Evolutionary conservation across 371 early-diverging fungal species (phyloP).

Genomic region (Mucor saturninus): DNA sequence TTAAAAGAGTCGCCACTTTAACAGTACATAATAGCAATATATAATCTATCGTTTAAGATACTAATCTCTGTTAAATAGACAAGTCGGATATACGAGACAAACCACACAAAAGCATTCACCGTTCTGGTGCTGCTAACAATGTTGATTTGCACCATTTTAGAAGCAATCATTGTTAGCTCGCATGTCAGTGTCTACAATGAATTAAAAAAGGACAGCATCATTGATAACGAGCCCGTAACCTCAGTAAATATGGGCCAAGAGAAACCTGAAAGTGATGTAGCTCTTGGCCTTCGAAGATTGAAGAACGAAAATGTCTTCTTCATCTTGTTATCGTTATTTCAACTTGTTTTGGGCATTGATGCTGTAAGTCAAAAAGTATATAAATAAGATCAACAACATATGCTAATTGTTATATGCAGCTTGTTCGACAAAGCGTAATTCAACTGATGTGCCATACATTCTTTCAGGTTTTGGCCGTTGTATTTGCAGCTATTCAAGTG

Average conservation of each 20-base stretch:
- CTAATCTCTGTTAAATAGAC: conserved; percentile 11
- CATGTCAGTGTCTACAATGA: conserved; percentile 31
- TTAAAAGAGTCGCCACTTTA: not conserved
- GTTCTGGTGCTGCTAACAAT: conserved; percentile 31
- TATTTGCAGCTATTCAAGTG: conserved; percentile 51
- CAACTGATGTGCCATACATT: conserved; percentile 50
- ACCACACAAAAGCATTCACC: conserved; percentile 38
- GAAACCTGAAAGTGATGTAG: not conserved
- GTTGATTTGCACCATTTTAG: conserved; percentile 45
- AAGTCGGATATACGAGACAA: conserved; percentile 36
- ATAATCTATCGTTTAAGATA: not conserved
- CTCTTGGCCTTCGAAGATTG: conserved; percentile 34
- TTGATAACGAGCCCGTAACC: conserved; percentile 6
- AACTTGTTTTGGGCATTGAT: conserved; percentile 50
- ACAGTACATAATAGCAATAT: conserved; percentile 2
- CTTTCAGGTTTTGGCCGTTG: conserved; percentile 36
- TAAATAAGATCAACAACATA: not conserved
- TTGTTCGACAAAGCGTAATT: conserved; percentile 55
- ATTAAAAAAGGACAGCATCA: conserved; percentile 12
- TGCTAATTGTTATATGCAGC: conserved; percentile 21
- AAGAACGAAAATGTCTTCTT: conserved; percentile 58
- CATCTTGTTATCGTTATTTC: conserved; percentile 50
- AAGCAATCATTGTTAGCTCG: conserved; percentile 40
- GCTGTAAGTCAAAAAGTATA: conserved; percentile 37
- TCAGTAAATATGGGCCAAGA: conserved; percentile 11